These are phyloP conservation scores for Venturia effusa DNA, from an alignment of 2,329 filamentous ascomycete species.

Conservation along the genomic window DNA sequence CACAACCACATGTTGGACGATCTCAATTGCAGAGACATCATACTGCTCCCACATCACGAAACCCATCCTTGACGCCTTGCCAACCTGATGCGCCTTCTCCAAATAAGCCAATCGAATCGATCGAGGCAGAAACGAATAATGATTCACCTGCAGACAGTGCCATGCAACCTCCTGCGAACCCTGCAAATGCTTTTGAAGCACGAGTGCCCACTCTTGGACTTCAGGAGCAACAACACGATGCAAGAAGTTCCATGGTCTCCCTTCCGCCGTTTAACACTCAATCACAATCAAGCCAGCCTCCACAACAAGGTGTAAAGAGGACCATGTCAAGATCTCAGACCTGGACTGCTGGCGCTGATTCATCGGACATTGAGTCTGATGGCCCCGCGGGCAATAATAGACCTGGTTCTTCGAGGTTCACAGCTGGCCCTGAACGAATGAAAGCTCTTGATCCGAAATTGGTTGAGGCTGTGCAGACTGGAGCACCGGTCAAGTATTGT, in stretches of 20 bases:
- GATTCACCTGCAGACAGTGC: background rate
- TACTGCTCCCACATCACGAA: background rate
- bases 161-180: background rate
- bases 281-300: background rate
- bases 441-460: conserved; percentile 50
- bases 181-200: background rate
- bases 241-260: background rate
- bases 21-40: background rate
- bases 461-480: conserved; percentile 54
- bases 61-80: background rate
- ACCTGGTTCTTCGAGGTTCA: conserved; percentile 16
- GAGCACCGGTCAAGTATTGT: conserved; percentile 80
- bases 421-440: conserved; percentile 44
- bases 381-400: background rate
- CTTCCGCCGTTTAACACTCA: background rate
- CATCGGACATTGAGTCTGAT: conserved; percentile 9
- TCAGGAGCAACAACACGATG: background rate
- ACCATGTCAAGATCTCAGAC: conserved; percentile 5
- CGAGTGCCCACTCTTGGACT: background rate
- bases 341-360: conserved; percentile 5
- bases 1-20: background rate
- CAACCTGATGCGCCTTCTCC: background rate
- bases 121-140: background rate
- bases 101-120: background rate
- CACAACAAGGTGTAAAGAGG: background rate